Evolutionary conservation across 2,329 filamentous ascomycete species (phyloP).

Genomic region (Colletotrichum tamarilloi): DNA sequence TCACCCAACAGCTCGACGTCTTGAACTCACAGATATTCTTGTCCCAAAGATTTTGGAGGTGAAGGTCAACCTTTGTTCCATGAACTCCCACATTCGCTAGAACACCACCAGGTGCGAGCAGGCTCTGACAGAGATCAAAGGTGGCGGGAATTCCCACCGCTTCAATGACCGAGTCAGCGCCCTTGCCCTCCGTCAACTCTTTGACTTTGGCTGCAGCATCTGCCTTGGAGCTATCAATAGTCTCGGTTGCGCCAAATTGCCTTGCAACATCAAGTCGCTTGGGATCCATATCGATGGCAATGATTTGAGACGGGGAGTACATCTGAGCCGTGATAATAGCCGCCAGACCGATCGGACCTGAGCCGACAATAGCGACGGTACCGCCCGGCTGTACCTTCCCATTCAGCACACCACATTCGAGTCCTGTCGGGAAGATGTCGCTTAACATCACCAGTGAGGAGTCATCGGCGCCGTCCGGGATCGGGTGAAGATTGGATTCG

Average conservation of each 20-base stretch:
- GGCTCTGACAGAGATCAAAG: constrained; percentile 63
- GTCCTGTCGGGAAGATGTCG: constrained; percentile 61
- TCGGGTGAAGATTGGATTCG: constrained; percentile 72
- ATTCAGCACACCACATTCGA: constrained; percentile 67
- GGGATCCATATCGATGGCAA: constrained; percentile 63
- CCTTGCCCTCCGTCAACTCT: constrained; percentile 59
- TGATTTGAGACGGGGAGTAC: constrained; percentile 62
- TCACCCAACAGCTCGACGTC: not conserved
- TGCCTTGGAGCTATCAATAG: constrained; percentile 50
- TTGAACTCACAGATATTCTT: constrained; percentile 60
- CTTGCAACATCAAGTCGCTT: constrained; percentile 58
- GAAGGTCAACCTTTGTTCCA: constrained; percentile 61
- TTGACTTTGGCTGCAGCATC: constrained; percentile 52
- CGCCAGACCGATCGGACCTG: constrained; percentile 73
- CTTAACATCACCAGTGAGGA: constrained; percentile 62
- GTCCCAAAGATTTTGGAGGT: constrained; percentile 65
- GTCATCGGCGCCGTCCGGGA: constrained; percentile 60
- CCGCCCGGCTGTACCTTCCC: constrained; percentile 71
- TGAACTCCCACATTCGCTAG: constrained; percentile 71
- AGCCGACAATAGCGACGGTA: constrained; percentile 71
- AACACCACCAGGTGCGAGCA: constrained; percentile 63
- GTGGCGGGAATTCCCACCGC: constrained; percentile 65
- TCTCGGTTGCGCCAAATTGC: constrained; percentile 59
- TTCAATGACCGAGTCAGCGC: constrained; percentile 68
- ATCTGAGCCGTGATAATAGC: constrained; percentile 48